Evolutionary conservation across 2,329 filamentous ascomycete genomes (phyloP), one percentile per base, ranked within the genome.

Genomic region (Pseudogymnoascus pannorum): DNA sequence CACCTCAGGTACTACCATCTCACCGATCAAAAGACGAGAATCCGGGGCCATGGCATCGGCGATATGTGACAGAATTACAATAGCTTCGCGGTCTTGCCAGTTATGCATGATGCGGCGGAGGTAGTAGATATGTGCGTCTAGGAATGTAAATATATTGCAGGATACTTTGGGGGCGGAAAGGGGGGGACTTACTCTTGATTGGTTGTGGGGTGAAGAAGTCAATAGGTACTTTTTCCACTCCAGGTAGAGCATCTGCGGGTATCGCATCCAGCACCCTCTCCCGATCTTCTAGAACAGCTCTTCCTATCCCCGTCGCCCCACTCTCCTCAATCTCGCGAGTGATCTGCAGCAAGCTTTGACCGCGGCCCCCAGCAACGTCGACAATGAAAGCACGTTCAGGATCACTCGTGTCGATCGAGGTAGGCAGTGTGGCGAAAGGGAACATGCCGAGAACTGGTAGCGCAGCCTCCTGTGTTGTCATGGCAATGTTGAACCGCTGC

Each of bases 71-170:
- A 68, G 61, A 29, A 69, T 69, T 11, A 29, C 58, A 2, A 40
- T 40, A 29, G 60, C 60, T 20, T 64, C 51, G 5, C 54, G 58
- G 33, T 68, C 63, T 62, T 66, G 63, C 61, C 64, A 68, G 33
- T 69, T 68, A 31, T 69, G 67, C 58, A 68, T 60, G 8, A 66
- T 67, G 16, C 67, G 63, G 11, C 68, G 66, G 18, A 69, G 64
- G 51, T 68, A 68, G 38, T 69, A 69, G 8, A 67, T 61, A n/a
- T 68, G 63, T 11, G 68, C 68, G 40, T 65, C 65, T 67, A 18
- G 5, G 9, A 26, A 31, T 16, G n/a, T 18, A 29, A 24, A 5
- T 11, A 38, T 63, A 18, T 18, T 31, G 31, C 9, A 24, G 5
- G 16, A 14, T 38, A 24, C n/a, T n/a, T n/a, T n/a, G 29, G 31